Conservation (phyloP, 805 yeast genomes). For the Millerozyma miso region DNA sequence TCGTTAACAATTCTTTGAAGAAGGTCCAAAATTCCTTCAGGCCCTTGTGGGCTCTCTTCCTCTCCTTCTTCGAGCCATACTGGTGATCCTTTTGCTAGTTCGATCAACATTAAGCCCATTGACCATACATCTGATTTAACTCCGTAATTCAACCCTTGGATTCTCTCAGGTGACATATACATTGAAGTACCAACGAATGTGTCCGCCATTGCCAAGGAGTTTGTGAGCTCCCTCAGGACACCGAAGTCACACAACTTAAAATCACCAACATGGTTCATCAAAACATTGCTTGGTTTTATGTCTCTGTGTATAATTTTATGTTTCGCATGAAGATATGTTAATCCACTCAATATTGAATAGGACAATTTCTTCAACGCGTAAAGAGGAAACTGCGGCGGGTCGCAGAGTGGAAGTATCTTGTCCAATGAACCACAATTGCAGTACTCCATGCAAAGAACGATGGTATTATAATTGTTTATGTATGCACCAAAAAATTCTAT, state of each 20-base stretch:
- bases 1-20: constrained; percentile 92
- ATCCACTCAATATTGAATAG: constrained; percentile 72
- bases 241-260: constrained; percentile 96
- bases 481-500: constrained; percentile 91
- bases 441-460: constrained; percentile 91
- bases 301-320: constrained; percentile 94
- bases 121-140: constrained; percentile 99
- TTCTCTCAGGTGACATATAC: constrained; percentile 95
- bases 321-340: constrained; percentile 72
- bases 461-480: constrained; percentile 58
- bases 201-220: constrained; percentile 82
- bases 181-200: constrained; percentile 98
- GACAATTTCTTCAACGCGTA: constrained; percentile 69
- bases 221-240: constrained; percentile 84
- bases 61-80: constrained; percentile 63
- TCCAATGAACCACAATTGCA: constrained; percentile 94
- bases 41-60: constrained; percentile 36
- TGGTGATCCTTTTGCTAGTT: constrained; percentile 78
- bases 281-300: constrained; percentile 91
- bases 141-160: constrained; percentile 90
- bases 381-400: constrained; percentile 44
- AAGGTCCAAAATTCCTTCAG: constrained; percentile 85
- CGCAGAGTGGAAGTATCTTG: constrained; percentile 58
- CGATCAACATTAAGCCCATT: constrained; percentile 83
- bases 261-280: constrained; percentile 80